phyloP scores from a whole-genome alignment of 1,284 basidiomycete species.

The Peniophora sp. region DNA sequence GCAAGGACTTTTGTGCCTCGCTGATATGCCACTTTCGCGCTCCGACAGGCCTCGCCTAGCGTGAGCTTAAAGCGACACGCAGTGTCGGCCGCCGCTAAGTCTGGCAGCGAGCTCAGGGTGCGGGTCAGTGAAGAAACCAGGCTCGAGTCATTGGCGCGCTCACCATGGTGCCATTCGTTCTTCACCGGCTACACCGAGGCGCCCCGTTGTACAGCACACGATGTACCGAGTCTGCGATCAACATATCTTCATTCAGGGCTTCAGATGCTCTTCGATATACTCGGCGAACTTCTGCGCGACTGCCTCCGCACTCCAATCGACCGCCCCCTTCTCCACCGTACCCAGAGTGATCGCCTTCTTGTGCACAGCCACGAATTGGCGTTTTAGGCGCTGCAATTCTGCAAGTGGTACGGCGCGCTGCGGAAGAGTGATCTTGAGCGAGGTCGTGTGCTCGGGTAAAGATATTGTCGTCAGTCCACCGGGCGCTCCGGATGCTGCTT shows the following conservation, averaged over 20 bases:
- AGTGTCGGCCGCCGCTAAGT: no score
- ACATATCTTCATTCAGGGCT: slow-evolving; percentile 18
- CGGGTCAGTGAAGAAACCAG: no score
- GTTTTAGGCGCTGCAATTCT: slow-evolving; percentile 79
- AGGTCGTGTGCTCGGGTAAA: slow-evolving; percentile 30
- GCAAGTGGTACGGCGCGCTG: slow-evolving; percentile 67
- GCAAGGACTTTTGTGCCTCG: no score
- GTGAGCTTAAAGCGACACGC: no score
- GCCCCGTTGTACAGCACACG: no score
- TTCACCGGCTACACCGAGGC: no score
- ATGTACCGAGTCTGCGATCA: no score
- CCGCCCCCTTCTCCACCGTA: slow-evolving; percentile 68
- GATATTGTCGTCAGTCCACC: slow-evolving; percentile 51
- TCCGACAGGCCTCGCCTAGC: no score
- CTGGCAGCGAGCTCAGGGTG: no score
- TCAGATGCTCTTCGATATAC: slow-evolving; percentile 73
- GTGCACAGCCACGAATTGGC: slow-evolving; percentile 83
- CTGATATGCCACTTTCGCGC: no score
- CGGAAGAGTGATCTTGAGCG: slow-evolving; percentile 50
- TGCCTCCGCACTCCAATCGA: slow-evolving; percentile 71
- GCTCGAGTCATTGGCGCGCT: no score
- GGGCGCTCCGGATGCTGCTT: slow-evolving; percentile 31
- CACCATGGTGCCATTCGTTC: no score
- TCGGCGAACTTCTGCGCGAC: slow-evolving; percentile 69
- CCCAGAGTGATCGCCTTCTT: slow-evolving; percentile 83